Evolutionary conservation across 345 rosid genomes (phyloP), one percentile per base, ranked within the genome.

Genomic region (Ailanthus altissimus): DNA sequence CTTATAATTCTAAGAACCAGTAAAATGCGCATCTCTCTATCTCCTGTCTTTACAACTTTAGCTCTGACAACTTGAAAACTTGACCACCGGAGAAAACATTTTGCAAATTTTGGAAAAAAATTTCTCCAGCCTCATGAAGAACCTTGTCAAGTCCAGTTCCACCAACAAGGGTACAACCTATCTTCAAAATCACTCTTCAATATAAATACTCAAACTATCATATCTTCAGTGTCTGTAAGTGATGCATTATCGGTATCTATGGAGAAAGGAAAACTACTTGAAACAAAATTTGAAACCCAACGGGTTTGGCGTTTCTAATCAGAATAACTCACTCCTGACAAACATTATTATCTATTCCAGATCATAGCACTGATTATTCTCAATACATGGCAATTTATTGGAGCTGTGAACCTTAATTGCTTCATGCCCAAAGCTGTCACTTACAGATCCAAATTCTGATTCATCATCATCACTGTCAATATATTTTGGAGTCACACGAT

Each of bases 391-490:
- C 88, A 82, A 42, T 43, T 75, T 74, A 53, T 84, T 79, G 32
- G 86, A 66, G 72, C 82, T 87, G 38, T 51, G 79, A 51, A 74
- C 63, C 51, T 76, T 77, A 18, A 85, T 73, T 50, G 93, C 90
- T 25, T 74, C 79, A 36, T 45, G 71, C 18, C 97, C 97, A 74
- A 67, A 88, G 78, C 86, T 58, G 74, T 58, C 72, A 73, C 90
- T 79, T 28, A 90, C 75, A 18, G 69, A 81, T 56, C 90, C 97
- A 73, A 83, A 79, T 53, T 79, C 66, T 4, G 76, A 43, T 58
- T 32, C 87, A 65, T 87, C 87, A 66, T 89, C 91, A 71, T 88
- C 93, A 75, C 94, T 93, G 53, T 87, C 80, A 50, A 90, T 73
- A 8, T 75, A 14, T 54, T 63, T 79, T 49, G 94, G 94, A 65